Evolutionary conservation across 345 rosid species (phyloP).

Genomic region (Dipteronia sinensis): DNA sequence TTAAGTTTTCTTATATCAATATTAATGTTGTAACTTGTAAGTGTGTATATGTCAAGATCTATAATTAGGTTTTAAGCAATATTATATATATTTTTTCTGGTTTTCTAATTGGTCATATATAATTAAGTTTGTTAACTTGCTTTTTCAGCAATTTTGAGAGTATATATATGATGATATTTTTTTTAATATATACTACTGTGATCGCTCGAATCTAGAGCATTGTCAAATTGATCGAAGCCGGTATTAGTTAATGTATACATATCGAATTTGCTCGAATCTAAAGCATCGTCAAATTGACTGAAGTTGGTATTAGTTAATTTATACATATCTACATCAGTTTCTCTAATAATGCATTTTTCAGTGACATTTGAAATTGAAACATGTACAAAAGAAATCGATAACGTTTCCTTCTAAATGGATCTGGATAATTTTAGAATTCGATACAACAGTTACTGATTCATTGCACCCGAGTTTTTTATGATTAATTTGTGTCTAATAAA

Average conservation of each 20-base stretch:
- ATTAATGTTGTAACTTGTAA: not conserved
- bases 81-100: not conserved
- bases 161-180: too few species aligned
- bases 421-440: too few species aligned
- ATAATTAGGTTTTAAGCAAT: not conserved
- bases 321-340: not conserved
- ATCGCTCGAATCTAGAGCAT: too few species aligned
- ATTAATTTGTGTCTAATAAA: too few species aligned
- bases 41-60: not conserved
- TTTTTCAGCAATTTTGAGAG: too few species aligned
- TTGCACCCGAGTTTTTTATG: too few species aligned
- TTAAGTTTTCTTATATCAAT: not conserved
- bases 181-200: too few species aligned
- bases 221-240: too few species aligned
- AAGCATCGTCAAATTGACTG: too few species aligned
- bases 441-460: too few species aligned
- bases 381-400: not conserved
- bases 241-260: not conserved
- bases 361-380: not conserved
- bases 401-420: not conserved
- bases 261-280: not conserved
- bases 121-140: not conserved
- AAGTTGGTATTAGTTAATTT: too few species aligned
- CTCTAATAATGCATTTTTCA: too few species aligned
- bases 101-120: not conserved